A percentile compares a stretch with the other conserved stretches of the same genome.
Conservation (phyloP, 192 early-diverging fungal species). For the Podila clonocystis region DNA sequence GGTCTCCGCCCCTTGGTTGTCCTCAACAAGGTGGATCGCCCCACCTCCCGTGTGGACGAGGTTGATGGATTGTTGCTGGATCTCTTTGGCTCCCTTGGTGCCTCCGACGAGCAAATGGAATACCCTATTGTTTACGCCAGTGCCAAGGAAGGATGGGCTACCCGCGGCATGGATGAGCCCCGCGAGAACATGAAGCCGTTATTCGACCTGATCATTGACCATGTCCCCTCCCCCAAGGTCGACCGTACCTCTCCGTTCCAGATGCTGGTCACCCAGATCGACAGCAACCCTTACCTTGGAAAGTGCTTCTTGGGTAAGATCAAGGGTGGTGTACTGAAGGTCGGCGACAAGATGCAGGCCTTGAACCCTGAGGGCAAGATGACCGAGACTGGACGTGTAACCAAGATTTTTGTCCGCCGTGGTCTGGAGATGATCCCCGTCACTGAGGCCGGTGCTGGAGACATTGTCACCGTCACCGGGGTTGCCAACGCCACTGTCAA, state of each 20-base stretch:
- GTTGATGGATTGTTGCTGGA: slow-evolving; percentile 86
- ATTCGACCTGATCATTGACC: slow-evolving; percentile 76
- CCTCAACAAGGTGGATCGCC: slow-evolving; percentile 87
- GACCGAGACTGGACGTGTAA: slow-evolving; percentile 74
- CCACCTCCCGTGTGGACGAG: slow-evolving; percentile 77
- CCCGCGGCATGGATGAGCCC: slow-evolving; percentile 57
- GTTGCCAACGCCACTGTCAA: slow-evolving; percentile 81
- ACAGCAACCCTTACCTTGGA: slow-evolving; percentile 83
- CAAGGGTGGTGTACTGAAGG: slow-evolving; percentile 70
- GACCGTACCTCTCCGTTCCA: slow-evolving; percentile 74
- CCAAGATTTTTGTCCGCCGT: slow-evolving; percentile 78
- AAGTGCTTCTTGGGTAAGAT: slow-evolving; percentile 86
- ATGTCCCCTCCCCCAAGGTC: slow-evolving; percentile 74
- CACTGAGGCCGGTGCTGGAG: slow-evolving; percentile 82
- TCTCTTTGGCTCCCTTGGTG: slow-evolving; percentile 82
- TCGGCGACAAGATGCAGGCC: slow-evolving; percentile 81
- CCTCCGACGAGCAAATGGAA: slow-evolving; percentile 80
- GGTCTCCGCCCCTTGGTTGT: slow-evolving; percentile 82
- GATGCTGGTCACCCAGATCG: slow-evolving; percentile 90
- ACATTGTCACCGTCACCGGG: slow-evolving; percentile 83
- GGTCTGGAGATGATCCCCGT: slow-evolving; percentile 80
- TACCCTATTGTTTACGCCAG: slow-evolving; percentile 83
- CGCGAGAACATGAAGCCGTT: slow-evolving; percentile 69
- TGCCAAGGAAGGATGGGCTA: slow-evolving; percentile 88
- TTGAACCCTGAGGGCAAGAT: slow-evolving; percentile 74